These are phyloP conservation scores for Phytophthora tentaculata DNA, from an alignment of 352 stramenopile genomes.

Conservation along the genomic window DNA sequence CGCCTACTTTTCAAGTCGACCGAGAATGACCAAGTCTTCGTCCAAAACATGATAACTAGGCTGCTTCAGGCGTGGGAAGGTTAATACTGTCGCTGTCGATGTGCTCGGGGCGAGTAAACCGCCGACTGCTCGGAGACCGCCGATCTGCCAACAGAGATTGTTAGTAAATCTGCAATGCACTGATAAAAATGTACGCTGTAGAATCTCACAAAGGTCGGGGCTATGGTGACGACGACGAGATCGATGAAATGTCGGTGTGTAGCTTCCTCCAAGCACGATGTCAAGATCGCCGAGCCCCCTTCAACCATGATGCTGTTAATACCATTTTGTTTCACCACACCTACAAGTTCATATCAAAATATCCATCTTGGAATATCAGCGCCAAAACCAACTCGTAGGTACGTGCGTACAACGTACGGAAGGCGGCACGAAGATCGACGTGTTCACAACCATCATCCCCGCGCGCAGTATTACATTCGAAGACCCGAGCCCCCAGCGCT, in stretches of 20 bases:
- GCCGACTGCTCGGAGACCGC: slow-evolving; percentile 57
- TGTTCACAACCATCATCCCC: slow-evolving; percentile 29
- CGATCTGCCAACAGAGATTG: slow-evolving; percentile 47
- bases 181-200: too few relatives aligned
- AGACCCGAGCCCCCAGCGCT: slow-evolving; percentile 47
- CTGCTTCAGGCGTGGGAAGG: slow-evolving; percentile 43
- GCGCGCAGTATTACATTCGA: slow-evolving; percentile 40
- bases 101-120: slow-evolving; percentile 26
- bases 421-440: slow-evolving; percentile 64
- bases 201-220: slow-evolving; percentile 81
- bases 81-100: slow-evolving; percentile 4
- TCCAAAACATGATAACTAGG: slow-evolving; percentile 45
- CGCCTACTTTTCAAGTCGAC: slow-evolving; percentile 29
- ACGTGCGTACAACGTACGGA: slow-evolving; percentile 52
- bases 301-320: slow-evolving; percentile 85
- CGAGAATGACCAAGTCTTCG: slow-evolving; percentile 58
- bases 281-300: slow-evolving; percentile 78
- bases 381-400: too few relatives aligned
- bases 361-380: too few relatives aligned
- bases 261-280: slow-evolving; percentile 61
- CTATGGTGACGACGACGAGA: slow-evolving; percentile 78
- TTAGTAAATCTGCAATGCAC: too few relatives aligned
- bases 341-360: too few relatives aligned
- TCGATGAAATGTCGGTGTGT: slow-evolving; percentile 56
- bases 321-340: slow-evolving; percentile 41